Conservation (phyloP, 1,284 basidiomycete genomes). For the Melampsora allii-populina region DNA sequence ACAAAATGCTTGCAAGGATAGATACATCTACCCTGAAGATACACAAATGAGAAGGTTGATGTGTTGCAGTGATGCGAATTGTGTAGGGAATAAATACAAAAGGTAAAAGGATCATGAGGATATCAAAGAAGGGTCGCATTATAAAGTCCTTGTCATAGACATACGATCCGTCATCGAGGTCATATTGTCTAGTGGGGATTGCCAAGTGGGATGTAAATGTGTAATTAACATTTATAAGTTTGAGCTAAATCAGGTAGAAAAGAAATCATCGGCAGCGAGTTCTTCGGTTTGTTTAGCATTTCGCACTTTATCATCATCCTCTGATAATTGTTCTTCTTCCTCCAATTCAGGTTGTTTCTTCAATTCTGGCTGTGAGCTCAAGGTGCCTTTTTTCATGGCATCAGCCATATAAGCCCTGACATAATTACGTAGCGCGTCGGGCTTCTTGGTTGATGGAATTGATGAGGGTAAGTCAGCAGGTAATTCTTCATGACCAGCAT, state of each 20-base stretch:
- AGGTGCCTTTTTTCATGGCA: slow-evolving; percentile 19
- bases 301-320: neutral
- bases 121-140: no score
- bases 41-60: no score
- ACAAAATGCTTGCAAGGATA: no score
- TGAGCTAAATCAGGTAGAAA: neutral
- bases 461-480: slow-evolving; percentile 5
- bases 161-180: no score
- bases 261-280: slow-evolving; percentile 2
- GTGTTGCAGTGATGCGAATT: no score
- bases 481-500: slow-evolving; percentile 9
- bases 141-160: no score
- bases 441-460: slow-evolving; percentile 28
- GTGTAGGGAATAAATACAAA: no score
- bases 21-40: no score
- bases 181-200: no score
- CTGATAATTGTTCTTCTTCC: neutral
- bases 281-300: slow-evolving; percentile 3
- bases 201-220: no score
- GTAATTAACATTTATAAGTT: no score
- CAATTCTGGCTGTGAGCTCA: slow-evolving; percentile 14
- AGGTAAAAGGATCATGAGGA: no score
- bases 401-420: slow-evolving; percentile 20
- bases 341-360: neutral
- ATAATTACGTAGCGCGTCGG: slow-evolving; percentile 25